phyloP scores from a whole-genome alignment of 257 asterid species.

The Ocimum tenuiflorum region DNA sequence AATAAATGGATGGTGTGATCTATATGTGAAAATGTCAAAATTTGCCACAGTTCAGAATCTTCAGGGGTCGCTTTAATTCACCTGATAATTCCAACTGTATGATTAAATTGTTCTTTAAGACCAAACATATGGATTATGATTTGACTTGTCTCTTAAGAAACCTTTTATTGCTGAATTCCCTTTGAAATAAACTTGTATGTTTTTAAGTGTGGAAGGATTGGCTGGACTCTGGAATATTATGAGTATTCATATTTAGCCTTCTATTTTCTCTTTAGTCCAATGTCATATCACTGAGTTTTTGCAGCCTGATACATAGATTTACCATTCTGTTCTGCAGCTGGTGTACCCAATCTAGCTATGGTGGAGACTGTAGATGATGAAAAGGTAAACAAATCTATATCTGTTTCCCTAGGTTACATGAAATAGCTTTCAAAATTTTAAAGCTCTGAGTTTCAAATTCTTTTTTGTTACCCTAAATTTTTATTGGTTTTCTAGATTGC shows the following conservation, averaged over 20 bases:
- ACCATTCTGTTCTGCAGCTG: constrained; percentile 38
- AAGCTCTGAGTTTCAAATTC: not conserved
- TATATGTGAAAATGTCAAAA: too few relatives aligned
- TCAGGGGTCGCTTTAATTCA: not conserved
- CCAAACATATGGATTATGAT: not conserved
- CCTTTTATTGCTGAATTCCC: not conserved
- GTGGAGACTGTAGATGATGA: constrained; percentile 95
- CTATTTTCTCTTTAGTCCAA: not conserved
- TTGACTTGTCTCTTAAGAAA: not conserved
- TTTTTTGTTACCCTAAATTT: not conserved
- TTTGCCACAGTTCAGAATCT: not conserved
- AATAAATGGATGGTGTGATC: too few relatives aligned
- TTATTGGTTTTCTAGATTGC: constrained; percentile 64
- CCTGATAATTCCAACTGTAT: not conserved
- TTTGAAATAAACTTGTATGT: not conserved
- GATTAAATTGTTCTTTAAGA: constrained; percentile 3
- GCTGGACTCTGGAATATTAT: not conserved
- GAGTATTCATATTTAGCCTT: not conserved
- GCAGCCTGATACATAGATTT: constrained; percentile 3
- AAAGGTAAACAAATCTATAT: constrained; percentile 46
- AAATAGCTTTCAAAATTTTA: too few relatives aligned
- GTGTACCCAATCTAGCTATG: constrained; percentile 81
- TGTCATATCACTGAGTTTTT: not conserved
- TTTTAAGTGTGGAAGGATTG: not conserved
- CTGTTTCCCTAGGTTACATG: not conserved